phyloP scores from a whole-genome alignment of 2,329 filamentous ascomycete genomes.

The Ophiognomonia clavigignenti-juglandacearum region DNA sequence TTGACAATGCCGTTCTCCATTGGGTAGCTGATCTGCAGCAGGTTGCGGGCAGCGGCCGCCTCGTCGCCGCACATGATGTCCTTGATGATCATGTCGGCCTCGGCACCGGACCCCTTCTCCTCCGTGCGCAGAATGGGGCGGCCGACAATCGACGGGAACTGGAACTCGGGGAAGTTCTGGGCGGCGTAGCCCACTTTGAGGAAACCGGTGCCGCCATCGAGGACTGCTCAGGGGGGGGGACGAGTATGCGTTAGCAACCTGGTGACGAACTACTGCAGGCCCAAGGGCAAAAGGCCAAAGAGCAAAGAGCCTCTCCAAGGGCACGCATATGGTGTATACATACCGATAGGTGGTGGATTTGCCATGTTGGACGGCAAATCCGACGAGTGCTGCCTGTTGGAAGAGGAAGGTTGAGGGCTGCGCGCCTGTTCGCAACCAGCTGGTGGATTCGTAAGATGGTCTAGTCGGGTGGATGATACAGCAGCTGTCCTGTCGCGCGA shows the following conservation, averaged over 20 bases:
- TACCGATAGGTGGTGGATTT: slow-evolving; percentile 50
- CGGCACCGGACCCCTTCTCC: slow-evolving; percentile 54
- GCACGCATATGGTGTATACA: too few relatives aligned
- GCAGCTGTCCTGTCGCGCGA: neutral
- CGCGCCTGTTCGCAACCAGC: neutral
- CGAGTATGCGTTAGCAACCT: too few relatives aligned
- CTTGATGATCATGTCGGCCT: slow-evolving; percentile 67
- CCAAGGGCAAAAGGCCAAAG: slow-evolving; percentile 19
- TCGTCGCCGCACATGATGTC: slow-evolving; percentile 99
- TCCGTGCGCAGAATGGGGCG: slow-evolving; percentile 95
- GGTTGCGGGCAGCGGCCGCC: slow-evolving; percentile 88
- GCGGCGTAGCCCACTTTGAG: slow-evolving; percentile 99
- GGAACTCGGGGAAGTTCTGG: slow-evolving; percentile 98
- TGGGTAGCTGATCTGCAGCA: slow-evolving; percentile 98
- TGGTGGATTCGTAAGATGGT: neutral
- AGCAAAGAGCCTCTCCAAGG: too few relatives aligned
- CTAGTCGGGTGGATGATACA: neutral
- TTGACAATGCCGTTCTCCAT: slow-evolving; percentile 99
- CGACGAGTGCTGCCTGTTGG: slow-evolving; percentile 5
- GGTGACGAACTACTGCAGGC: too few relatives aligned
- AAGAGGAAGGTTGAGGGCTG: too few relatives aligned
- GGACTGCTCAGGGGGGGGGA: slow-evolving; percentile 67
- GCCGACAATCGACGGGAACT: slow-evolving; percentile 97
- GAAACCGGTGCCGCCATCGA: slow-evolving; percentile 99
- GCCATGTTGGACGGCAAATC: slow-evolving; percentile 39